Evolutionary conservation across 257 asterid genomes (phyloP), one percentile per base, ranked within the genome.

Genomic region (Gentiana macrophylla): DNA sequence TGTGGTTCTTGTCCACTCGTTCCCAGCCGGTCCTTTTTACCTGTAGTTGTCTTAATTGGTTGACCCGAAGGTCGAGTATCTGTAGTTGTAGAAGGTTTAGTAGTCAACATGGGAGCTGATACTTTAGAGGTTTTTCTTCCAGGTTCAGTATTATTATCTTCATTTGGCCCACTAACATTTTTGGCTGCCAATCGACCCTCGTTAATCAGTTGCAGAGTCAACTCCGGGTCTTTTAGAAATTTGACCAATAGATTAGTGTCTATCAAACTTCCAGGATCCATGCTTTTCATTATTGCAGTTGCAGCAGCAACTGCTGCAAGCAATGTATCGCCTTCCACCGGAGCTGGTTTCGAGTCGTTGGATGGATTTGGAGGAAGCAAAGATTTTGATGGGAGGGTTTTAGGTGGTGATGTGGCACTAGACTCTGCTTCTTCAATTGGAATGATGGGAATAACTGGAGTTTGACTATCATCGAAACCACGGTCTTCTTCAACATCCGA

Each of bases 261-360:
- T 6, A 79, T 70, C 54, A 50, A 48, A 45, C 67, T 66, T 43
- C 53, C 68, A 12, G 60, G 65, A 60, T 62, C 74, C 53, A 55
- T 65, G 51, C 50, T 61, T 49, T 66, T 61, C 56, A 66, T 53
- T 13, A 67, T 57, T 49, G 79, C 80, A 58, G 70, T 70, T 44
- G 63, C 78, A 35, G 79, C 80, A n/a, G 74, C 77, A 36, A 72
- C 74, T 8, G 61, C 78, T 50, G 72, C 81, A 47, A 61, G 67
- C 51, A 63, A 63, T 52, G 65, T 41, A 56, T 68, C 59, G 60
- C 56, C 50, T 36, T 60, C 66, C 5, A 63, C 36, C 58, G 35
- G 61, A 61, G 54, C 58, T 55, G 73, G 46, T 35, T 55, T 70
- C 35, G 59, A 68, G 51, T 4, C 15, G 35, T 50, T 51, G 3